Conservation (phyloP, 306 rosid genomes). For the Hippophae tibetana region DNA sequence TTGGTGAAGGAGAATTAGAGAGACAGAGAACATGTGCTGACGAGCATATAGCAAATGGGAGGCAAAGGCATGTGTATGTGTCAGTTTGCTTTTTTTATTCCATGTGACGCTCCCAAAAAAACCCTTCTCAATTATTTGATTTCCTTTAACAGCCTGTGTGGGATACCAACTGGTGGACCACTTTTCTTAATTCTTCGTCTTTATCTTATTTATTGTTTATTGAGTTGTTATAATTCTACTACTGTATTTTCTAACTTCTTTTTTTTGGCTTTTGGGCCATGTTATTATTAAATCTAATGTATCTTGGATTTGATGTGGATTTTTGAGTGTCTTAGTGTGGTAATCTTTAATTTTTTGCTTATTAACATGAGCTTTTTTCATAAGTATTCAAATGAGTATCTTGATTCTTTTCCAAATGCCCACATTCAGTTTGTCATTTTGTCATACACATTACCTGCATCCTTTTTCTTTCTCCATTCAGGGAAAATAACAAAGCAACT, state of each 20-base stretch:
- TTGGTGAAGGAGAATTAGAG: conserved; percentile 23
- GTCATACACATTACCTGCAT: not conserved
- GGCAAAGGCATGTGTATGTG: conserved; percentile 81
- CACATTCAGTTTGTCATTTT: conserved; percentile 2
- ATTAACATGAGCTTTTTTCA: not conserved
- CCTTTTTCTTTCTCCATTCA: too few species aligned
- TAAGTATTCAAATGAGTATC: not conserved
- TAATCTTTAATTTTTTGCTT: not conserved
- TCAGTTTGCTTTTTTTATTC: conserved; percentile 38
- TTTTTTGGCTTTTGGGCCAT: conserved; percentile 19
- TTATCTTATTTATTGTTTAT: conserved; percentile 23
- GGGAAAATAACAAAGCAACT: too few species aligned
- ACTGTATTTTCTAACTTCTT: conserved; percentile 12
- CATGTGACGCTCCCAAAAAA: conserved; percentile 61
- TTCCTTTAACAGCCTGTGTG: conserved; percentile 62
- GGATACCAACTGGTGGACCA: conserved; percentile 48
- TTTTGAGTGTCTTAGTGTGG: conserved; percentile 26
- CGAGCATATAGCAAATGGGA: conserved; percentile 57
- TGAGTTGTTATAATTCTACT: conserved; percentile 6
- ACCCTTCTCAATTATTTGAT: conserved; percentile 46
- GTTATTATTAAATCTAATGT: too few species aligned
- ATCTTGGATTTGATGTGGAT: conserved; percentile 26
- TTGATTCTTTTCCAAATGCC: conserved; percentile 37
- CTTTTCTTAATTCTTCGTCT: conserved; percentile 15
- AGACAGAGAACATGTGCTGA: conserved; percentile 41